A percentile compares a stretch with the other conserved stretches of the same genome.
phyloP scores from a whole-genome alignment of 768 basidiomycete species.

The button mushroom (Agaricus bisporus) region DNA sequence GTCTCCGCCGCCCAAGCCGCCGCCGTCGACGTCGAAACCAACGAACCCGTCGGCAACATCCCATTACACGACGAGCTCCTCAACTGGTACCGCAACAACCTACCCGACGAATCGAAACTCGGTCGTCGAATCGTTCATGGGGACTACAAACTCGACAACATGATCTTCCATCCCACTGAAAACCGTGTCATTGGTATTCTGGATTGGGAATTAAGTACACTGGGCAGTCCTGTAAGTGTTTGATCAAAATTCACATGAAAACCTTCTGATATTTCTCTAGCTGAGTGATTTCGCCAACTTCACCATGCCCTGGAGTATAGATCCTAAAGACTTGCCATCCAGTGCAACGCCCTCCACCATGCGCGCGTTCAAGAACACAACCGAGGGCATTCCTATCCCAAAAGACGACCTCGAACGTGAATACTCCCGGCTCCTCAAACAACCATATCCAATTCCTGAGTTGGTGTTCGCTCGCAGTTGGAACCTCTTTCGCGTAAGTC shows the following conservation, averaged over 20 bases:
- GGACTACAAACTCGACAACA: conserved; percentile 97
- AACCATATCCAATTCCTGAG: conserved; percentile 68
- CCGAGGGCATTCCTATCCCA: conserved; percentile 50
- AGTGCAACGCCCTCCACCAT: conserved; percentile 22
- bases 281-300: conserved; percentile 90
- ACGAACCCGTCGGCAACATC: conserved; percentile 57
- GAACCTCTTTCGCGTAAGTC: conserved; percentile 74
- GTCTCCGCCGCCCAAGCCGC: conserved; percentile 77
- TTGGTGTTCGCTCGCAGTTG: conserved; percentile 82
- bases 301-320: conserved; percentile 76
- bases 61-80: conserved; percentile 70
- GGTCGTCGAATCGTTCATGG: conserved; percentile 92
- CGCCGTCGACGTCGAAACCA: conserved; percentile 60
- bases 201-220: conserved; percentile 96
- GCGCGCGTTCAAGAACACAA: conserved; percentile 59
- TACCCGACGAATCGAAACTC: conserved; percentile 71
- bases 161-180: conserved; percentile 90
- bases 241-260: neutral
- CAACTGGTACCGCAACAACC: conserved; percentile 65
- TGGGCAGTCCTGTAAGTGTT: conserved; percentile 76
- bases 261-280: conserved; percentile 23
- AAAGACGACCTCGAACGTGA: conserved; percentile 75
- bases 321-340: conserved; percentile 31
- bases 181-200: conserved; percentile 91
- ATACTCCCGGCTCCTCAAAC: conserved; percentile 62